Base-by-base conservation (phyloP, 768 basidiomycete species). In the Melanogaster broomeanus region DNA sequence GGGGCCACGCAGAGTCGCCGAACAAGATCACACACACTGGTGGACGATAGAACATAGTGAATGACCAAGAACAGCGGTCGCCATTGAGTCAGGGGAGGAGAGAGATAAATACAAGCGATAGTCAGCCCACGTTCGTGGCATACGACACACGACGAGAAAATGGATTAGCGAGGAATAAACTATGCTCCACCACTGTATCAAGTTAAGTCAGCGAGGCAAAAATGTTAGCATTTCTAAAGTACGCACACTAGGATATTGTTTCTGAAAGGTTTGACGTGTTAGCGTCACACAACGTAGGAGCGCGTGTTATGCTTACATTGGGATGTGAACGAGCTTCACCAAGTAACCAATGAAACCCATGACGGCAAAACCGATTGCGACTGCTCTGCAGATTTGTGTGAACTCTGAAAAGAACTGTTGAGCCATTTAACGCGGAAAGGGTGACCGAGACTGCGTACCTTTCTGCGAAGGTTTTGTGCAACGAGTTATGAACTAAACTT, bases 301-400 rank as follows among this genome's bases (percentile, higher is more conserved):
- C 35, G 45, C 34, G 47, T 34, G 47, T 16, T 52, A 33, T 27
- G 84, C 94, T 76, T 61, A 96, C 94, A 97, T 96, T 62, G 95
- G 94, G 72, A 96, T 97, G 73, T 98, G 94, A 62, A 98, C 94
- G 59, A 98, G 85, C 73, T 98, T 98, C 60, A 97, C 95, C 67
- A 98, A 88, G 77, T 96, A 99, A 15, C 97, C 97, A 69, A 99
- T 94, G 80, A 98, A 96, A 15, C 97, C 97, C 95, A 98, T 98
- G 59, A 99, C 91, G 45, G 88, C 93, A 65, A 99, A 99, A 13
- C 97, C 97, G 55, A 98, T 87, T 2, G 94, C 94, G 48, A 99
- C 93, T 30, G 97, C 97, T 69, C 86, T 88, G 76, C 88, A 98
- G 58, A 99, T 95, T 68, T 96, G 93, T 37, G 83, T 60, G 72